A percentile compares a stretch with the other conserved stretches of the same genome.
These are phyloP conservation scores for Coniosporium tulheliwenetii DNA, from an alignment of 2,329 filamentous ascomycete genomes.

Conservation along the genomic window DNA sequence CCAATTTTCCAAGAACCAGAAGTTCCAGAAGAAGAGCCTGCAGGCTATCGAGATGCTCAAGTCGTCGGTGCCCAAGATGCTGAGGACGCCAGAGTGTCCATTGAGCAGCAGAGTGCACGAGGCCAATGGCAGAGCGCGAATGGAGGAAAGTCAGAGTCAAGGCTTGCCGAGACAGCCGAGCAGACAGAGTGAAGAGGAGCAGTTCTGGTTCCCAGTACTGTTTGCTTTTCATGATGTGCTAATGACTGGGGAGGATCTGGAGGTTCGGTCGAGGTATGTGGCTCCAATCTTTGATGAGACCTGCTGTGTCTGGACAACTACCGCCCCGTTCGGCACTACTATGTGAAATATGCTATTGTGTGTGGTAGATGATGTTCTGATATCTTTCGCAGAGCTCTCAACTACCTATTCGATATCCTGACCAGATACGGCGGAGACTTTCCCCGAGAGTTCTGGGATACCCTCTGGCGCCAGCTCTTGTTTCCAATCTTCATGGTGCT, in stretches of 20 bases:
- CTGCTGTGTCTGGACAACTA: too few species aligned
- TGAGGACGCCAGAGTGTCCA: constrained; percentile 88
- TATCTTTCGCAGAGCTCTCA: constrained; percentile 45
- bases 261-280: constrained; percentile 57
- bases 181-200: constrained; percentile 83
- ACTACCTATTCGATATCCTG: constrained; percentile 91
- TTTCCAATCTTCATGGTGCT: constrained; percentile 98
- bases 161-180: constrained; percentile 46
- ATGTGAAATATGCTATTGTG: too few species aligned
- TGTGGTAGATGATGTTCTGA: constrained; percentile 1
- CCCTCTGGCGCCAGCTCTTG: constrained; percentile 87
- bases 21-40: constrained; percentile 95
- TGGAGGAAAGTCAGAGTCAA: constrained; percentile 25
- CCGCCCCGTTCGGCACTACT: too few species aligned
- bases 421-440: constrained; percentile 84
- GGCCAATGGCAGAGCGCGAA: constrained; percentile 29
- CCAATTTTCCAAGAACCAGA: constrained; percentile 96
- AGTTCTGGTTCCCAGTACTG: constrained; percentile 95
- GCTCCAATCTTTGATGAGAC: too few species aligned
- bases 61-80: constrained; percentile 84
- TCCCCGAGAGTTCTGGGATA: constrained; percentile 93
- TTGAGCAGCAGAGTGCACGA: constrained; percentile 51
- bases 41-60: constrained; percentile 93
- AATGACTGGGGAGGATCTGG: constrained; percentile 97
- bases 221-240: constrained; percentile 98